These are phyloP conservation scores for Paratinospora sagittata DNA, from an alignment of 164 flowering plant genomes.

Conservation along the genomic window DNA sequence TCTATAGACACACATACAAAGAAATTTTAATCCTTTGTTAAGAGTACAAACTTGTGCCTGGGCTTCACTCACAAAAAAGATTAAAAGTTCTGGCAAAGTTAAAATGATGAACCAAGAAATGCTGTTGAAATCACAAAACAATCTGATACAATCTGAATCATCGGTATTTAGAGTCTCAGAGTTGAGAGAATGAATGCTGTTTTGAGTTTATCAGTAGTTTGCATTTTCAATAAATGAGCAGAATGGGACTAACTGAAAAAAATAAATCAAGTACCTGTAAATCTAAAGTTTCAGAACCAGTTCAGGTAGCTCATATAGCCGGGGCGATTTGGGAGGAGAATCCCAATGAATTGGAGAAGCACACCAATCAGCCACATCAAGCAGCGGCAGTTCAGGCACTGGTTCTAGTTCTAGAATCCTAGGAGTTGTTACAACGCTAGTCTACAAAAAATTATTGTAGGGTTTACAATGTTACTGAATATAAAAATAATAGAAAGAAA, in stretches of 20 bases:
- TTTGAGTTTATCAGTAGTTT: not conserved
- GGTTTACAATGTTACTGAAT: not conserved
- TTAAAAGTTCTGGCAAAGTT: too few relatives aligned
- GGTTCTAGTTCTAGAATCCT: constrained; percentile 4
- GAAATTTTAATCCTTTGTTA: too few relatives aligned
- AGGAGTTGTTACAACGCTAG: not conserved
- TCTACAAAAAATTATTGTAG: not conserved
- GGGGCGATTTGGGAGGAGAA: constrained; percentile 5
- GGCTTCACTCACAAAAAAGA: too few relatives aligned
- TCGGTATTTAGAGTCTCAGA: not conserved
- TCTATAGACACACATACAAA: too few relatives aligned
- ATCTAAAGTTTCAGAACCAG: constrained; percentile 1
- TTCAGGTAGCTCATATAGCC: constrained; percentile 6
- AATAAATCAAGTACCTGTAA: too few relatives aligned
- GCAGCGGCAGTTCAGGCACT: constrained; percentile 5
- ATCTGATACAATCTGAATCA: not conserved
- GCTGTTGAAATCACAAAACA: not conserved
- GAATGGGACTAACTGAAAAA: too few relatives aligned
- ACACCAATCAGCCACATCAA: not conserved
- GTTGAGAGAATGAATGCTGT: not conserved
- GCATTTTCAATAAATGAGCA: too few relatives aligned
- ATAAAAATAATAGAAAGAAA: not conserved
- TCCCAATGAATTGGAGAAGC: constrained; percentile 8
- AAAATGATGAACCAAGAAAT: too few relatives aligned
- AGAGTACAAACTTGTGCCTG: too few relatives aligned